Base-by-base conservation (phyloP, 129 eudicot species). In the Tagetes patula region DNA sequence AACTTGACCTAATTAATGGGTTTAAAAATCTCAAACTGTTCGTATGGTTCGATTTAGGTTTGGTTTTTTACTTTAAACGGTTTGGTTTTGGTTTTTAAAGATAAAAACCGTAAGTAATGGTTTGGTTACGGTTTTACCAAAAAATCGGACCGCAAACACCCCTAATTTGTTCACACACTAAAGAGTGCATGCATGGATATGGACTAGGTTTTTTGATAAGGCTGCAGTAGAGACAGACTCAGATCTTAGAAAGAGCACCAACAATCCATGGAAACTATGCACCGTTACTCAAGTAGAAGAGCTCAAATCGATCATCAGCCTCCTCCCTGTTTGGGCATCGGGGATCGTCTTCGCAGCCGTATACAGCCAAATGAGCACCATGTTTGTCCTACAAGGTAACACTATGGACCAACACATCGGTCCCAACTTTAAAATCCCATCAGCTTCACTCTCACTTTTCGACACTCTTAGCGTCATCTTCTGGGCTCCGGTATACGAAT, bases 261-360 rank as follows among this genome's bases (percentile, higher is more conserved):
- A 36, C 14, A 80, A 71, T 50, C 87, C 92, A 34, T 91, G 97
- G 97, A 82, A 79, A 74, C 87, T 91, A 14, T 88, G 97, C 86
- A 86, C 96, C 0, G 87, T 91, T 3, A 91, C 96, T n/a, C 97
- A 91, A 82, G 92, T 91, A 3, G 97, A 91, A 81, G 97, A 88
- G 77, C 85, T 91, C 14, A 91, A 91, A 72, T 67, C 86, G 1
- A 47, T 91, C 48, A 69, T 91, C 71, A 55, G 88, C 30, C 8
- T 91, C 38, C 88, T 91, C 68, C 97, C 97, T 2, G 50, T 91
- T 2, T 91, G 96, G 97, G 96, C 97, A 39, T 70, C 96, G 0
- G 96, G 96, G 1, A 91, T 91, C 55, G 48, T 91, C 52, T 86
- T 91, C 10, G 79, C 96, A 0, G 65, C 92, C 1, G 97, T 88